These are phyloP conservation scores for Lyophyllum shimeji DNA, from an alignment of 768 basidiomycete genomes.

Conservation along the genomic window DNA sequence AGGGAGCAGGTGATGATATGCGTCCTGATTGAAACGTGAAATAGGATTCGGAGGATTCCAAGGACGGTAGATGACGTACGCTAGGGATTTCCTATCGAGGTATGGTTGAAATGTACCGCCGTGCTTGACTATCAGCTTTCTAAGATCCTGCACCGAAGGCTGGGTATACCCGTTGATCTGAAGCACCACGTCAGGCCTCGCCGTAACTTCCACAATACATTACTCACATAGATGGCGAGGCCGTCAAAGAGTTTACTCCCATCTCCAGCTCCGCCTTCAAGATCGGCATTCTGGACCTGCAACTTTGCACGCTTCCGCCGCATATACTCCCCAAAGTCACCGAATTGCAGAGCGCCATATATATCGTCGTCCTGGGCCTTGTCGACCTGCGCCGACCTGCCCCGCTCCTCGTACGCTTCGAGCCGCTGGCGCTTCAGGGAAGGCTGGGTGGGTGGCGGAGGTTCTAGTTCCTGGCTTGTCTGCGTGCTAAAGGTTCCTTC, in stretches of 20 bases:
- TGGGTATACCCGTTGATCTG: conserved; percentile 91
- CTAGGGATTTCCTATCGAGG: conserved; percentile 72
- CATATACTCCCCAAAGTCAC: conserved; percentile 89
- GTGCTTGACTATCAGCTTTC: conserved; percentile 75
- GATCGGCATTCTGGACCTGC: conserved; percentile 69
- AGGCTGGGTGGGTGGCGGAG: conserved; percentile 41
- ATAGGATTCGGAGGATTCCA: background rate
- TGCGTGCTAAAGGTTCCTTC: conserved; percentile 10
- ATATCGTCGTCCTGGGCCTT: conserved; percentile 38
- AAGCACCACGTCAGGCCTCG: background rate
- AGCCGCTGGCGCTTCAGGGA: conserved; percentile 38
- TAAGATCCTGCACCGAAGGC: conserved; percentile 83
- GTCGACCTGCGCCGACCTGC: conserved; percentile 12
- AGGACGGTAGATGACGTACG: conserved; percentile 43
- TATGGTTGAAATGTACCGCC: conserved; percentile 87
- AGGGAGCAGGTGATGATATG: conserved; percentile 92
- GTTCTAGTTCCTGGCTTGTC: conserved; percentile 27
- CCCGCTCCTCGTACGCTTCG: conserved; percentile 23
- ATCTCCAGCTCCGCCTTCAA: conserved; percentile 21
- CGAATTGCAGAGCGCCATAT: conserved; percentile 81
- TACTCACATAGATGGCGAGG: conserved; percentile 34
- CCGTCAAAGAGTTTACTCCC: conserved; percentile 66
- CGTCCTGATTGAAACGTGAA: conserved; percentile 47
- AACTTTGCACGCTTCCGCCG: conserved; percentile 86
- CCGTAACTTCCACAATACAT: background rate